Conservation (phyloP, 257 asterid genomes). For the Solanum etuberosum region DNA sequence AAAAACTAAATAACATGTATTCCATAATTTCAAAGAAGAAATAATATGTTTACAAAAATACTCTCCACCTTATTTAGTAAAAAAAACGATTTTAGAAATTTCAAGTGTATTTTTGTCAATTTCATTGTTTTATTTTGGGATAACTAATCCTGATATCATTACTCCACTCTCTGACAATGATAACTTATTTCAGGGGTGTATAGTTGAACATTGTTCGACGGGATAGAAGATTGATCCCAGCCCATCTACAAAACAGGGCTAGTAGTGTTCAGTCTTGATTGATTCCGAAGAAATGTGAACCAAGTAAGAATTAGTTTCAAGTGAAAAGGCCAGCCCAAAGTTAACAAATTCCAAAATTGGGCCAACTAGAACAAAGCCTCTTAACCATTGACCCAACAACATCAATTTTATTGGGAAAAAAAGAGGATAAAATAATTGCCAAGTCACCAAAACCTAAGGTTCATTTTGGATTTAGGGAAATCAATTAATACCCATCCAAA, state of each 20-base stretch:
- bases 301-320: background rate
- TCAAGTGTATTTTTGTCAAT: background rate
- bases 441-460: conserved; percentile 46
- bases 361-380: background rate
- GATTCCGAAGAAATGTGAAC: background rate
- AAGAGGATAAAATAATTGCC: conserved; percentile 34
- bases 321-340: background rate
- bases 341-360: background rate
- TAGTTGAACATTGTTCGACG: background rate
- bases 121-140: background rate
- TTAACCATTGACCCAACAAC: background rate
- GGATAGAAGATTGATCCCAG: background rate
- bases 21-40: background rate
- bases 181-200: too few species aligned
- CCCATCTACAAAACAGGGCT: background rate
- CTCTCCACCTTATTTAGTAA: background rate
- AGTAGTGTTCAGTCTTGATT: background rate
- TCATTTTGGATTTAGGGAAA: conserved; percentile 15
- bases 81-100: background rate
- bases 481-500: conserved; percentile 5
- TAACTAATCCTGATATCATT: background rate
- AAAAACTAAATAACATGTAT: background rate
- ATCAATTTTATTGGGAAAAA: background rate
- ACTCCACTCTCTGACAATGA: background rate
- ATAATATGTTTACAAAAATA: background rate